Conservation (phyloP, 805 yeast species). For the Metschnikowia sp. region DNA sequence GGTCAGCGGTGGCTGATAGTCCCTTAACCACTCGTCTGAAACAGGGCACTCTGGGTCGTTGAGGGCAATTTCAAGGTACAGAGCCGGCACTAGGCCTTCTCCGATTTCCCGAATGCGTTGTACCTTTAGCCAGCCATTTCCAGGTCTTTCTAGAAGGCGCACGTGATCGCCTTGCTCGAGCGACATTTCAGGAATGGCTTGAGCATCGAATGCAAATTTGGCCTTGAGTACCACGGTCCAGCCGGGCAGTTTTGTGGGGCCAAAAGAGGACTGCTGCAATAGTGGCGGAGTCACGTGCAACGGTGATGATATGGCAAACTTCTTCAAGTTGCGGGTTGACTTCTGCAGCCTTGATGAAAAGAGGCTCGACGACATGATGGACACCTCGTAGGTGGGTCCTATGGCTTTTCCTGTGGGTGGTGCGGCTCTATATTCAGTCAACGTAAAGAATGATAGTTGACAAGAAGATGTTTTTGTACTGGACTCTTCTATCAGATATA, state of each 20-base stretch:
- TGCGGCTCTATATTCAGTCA: not conserved
- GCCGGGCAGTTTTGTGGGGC: not conserved
- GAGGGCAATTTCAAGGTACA: conserved; percentile 37
- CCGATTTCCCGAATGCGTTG: conserved; percentile 22
- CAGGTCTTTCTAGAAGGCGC: conserved; percentile 32
- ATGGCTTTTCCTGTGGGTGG: not conserved
- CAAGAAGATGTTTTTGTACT: too few relatives aligned
- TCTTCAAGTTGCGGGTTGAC: conserved; percentile 1
- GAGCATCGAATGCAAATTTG: conserved; percentile 32
- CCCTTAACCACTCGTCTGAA: conserved; percentile 30
- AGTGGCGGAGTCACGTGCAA: conserved; percentile 4
- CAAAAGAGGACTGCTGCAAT: conserved; percentile 1
- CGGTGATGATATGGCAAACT: conserved; percentile 3
- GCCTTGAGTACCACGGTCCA: conserved; percentile 25
- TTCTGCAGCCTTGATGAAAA: conserved; percentile 2
- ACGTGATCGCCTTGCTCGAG: conserved; percentile 28
- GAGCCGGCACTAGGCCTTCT: conserved; percentile 37
- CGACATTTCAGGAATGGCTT: conserved; percentile 25
- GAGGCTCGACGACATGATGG: conserved; percentile 4
- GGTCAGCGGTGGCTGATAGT: not conserved
- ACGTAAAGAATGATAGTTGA: not conserved
- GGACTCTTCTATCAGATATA: too few relatives aligned
- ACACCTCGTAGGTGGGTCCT: not conserved
- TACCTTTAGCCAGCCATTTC: conserved; percentile 41
- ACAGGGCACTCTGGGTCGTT: conserved; percentile 36